Evolutionary conservation across 164 flowering plant species (phyloP).

Genomic region (Nelumbo lutea): DNA sequence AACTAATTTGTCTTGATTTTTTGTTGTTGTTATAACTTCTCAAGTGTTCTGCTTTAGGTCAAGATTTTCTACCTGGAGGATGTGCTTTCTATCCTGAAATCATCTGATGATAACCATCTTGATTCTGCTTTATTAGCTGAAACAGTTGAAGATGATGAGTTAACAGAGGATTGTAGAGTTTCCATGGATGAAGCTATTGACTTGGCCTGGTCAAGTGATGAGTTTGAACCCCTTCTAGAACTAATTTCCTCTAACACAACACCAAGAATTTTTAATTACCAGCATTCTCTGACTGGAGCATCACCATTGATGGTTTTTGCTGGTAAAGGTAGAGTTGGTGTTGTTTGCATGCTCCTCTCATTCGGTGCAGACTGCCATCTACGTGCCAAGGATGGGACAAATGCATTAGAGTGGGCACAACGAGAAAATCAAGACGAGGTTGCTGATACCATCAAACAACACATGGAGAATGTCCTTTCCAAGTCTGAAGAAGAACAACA

Average conservation of each 20-base stretch:
- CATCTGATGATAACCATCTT: conserved; percentile 41
- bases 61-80: conserved; percentile 79
- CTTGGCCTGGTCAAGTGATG: conserved; percentile 71
- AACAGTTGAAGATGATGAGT: conserved; percentile 22
- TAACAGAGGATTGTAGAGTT: conserved; percentile 47
- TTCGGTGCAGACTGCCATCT: conserved; percentile 68
- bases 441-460: conserved; percentile 49
- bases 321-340: conserved; percentile 72
- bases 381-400: conserved; percentile 55
- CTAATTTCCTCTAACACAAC: conserved; percentile 53
- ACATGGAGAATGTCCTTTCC: conserved; percentile 29
- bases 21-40: conserved; percentile 1
- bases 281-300: conserved; percentile 69
- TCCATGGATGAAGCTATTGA: conserved; percentile 82
- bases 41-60: conserved; percentile 48
- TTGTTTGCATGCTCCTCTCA: conserved; percentile 88
- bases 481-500: conserved; percentile 37
- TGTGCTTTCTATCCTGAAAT: conserved; percentile 61
- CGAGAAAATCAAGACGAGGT: conserved; percentile 52
- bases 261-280: conserved; percentile 55
- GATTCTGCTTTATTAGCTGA: conserved; percentile 14
- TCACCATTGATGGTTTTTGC: conserved; percentile 92
- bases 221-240: conserved; percentile 75
- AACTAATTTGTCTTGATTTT: neutral
- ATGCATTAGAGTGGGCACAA: conserved; percentile 77